Evolutionary conservation across 2,329 filamentous ascomycete species (phyloP).

Genomic region (Fusarium sulawesiense): DNA sequence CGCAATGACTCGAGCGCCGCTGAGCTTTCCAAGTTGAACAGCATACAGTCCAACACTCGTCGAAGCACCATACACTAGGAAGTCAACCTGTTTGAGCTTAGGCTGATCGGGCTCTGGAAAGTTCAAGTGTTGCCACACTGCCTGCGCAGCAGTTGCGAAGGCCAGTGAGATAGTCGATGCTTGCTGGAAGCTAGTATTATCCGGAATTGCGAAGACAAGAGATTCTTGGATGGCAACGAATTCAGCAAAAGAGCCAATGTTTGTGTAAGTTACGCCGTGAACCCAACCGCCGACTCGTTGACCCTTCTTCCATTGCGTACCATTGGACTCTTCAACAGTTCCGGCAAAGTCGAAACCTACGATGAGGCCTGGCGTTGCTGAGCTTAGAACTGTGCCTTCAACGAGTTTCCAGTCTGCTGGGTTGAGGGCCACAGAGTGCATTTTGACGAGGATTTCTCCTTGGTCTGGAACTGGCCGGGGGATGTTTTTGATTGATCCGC

Average conservation of each 20-base stretch:
- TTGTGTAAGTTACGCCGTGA: background rate
- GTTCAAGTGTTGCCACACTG: background rate
- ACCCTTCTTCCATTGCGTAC: background rate
- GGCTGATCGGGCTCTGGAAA: background rate
- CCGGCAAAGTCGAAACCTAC: constrained; percentile 16
- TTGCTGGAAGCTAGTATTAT: constrained; percentile 6
- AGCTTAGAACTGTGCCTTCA: background rate
- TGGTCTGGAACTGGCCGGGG: background rate
- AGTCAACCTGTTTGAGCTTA: accelerated
- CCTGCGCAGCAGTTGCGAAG: constrained; percentile 11
- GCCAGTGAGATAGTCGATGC: constrained; percentile 8
- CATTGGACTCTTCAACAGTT: background rate
- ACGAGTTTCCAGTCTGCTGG: constrained; percentile 22
- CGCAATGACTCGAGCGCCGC: constrained; percentile 2
- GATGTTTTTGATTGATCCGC: background rate
- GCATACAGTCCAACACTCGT: constrained; percentile 17
- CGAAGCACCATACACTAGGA: constrained; percentile 13
- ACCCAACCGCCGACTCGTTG: constrained; percentile 17
- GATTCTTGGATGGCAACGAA: background rate
- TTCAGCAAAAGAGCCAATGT: constrained; percentile 1
- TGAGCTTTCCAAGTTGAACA: constrained; percentile 8
- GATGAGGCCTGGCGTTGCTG: background rate
- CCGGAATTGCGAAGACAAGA: constrained; percentile 4
- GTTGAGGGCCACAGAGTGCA: constrained; percentile 6
- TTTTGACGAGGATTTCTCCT: constrained; percentile 2